phyloP scores from a whole-genome alignment of 345 rosid species.

The Boechera stricta region DNA sequence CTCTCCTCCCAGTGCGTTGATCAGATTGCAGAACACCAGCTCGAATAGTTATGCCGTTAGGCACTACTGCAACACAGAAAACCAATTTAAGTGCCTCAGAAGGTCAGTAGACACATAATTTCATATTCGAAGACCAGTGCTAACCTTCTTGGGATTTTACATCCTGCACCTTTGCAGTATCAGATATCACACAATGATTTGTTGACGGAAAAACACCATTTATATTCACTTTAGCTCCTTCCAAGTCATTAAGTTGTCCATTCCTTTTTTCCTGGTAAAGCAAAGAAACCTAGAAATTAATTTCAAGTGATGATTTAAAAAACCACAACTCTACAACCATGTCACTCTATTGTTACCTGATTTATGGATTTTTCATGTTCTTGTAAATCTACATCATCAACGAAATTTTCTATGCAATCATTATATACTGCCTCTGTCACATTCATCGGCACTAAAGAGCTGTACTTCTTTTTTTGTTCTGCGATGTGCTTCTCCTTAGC shows the following conservation, averaged over 20 bases:
- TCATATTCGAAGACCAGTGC: constrained; percentile 15
- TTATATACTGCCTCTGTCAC: constrained; percentile 44
- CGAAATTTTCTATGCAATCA: constrained; percentile 40
- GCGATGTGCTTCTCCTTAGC: constrained; percentile 85
- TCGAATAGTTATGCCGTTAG: constrained; percentile 50
- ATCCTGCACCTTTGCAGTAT: constrained; percentile 41
- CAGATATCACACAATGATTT: constrained; percentile 41
- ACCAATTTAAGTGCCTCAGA: constrained; percentile 23
- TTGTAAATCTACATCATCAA: constrained; percentile 43
- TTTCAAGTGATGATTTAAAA: not conserved
- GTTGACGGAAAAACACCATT: constrained; percentile 41
- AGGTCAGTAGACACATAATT: constrained; percentile 10
- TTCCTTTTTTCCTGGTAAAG: constrained; percentile 54
- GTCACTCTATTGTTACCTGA: constrained; percentile 32
- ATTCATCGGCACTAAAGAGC: constrained; percentile 46
- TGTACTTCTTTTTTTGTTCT: constrained; percentile 69
- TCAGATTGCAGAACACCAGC: constrained; percentile 57
- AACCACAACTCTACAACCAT: constrained; percentile 6
- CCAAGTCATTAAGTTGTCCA: constrained; percentile 47
- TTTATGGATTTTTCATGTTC: constrained; percentile 24
- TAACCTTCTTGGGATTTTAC: constrained; percentile 60
- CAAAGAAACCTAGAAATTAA: constrained; percentile 25
- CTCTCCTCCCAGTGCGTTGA: constrained; percentile 64
- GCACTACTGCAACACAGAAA: constrained; percentile 42
- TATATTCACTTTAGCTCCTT: constrained; percentile 37